These are phyloP conservation scores for Phytophthora lateralis DNA, from an alignment of 352 stramenopile genomes.

Conservation along the genomic window DNA sequence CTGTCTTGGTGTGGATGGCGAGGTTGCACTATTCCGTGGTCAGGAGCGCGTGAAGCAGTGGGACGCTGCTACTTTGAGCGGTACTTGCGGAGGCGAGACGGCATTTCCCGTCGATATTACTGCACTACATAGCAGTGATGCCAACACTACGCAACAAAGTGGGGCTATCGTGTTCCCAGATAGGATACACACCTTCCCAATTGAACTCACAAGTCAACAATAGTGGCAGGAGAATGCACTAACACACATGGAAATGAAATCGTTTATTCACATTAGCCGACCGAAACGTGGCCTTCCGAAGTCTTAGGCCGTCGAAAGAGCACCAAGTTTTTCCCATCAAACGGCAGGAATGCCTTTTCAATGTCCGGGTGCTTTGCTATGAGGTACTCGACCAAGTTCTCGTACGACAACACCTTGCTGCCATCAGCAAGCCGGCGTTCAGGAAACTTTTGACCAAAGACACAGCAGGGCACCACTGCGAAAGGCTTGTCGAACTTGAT, in stretches of 20 bases:
- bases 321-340: constrained; percentile 88
- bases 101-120: constrained; percentile 40
- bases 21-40: constrained; percentile 46
- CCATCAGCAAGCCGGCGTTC: constrained; percentile 50
- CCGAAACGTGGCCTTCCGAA: not conserved
- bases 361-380: constrained; percentile 68
- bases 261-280: not conserved
- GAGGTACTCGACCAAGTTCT: constrained; percentile 83
- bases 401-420: constrained; percentile 73
- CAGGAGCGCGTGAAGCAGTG: constrained; percentile 39
- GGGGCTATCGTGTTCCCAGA: constrained; percentile 38
- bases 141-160: constrained; percentile 8
- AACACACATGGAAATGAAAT: constrained; percentile 5
- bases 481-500: constrained; percentile 92
- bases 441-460: constrained; percentile 93
- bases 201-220: constrained; percentile 20
- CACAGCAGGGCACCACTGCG: constrained; percentile 96
- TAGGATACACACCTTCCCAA: constrained; percentile 34
- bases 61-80: constrained; percentile 17
- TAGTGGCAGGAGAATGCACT: constrained; percentile 5
- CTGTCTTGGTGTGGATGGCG: constrained; percentile 41
- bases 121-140: constrained; percentile 8
- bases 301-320: constrained; percentile 49
- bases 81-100: constrained; percentile 4
- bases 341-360: constrained; percentile 65